A percentile compares a stretch with the other conserved stretches of the same genome.
phyloP scores from a whole-genome alignment of 2,329 filamentous ascomycete species.

The Curvularia lunata region DNA sequence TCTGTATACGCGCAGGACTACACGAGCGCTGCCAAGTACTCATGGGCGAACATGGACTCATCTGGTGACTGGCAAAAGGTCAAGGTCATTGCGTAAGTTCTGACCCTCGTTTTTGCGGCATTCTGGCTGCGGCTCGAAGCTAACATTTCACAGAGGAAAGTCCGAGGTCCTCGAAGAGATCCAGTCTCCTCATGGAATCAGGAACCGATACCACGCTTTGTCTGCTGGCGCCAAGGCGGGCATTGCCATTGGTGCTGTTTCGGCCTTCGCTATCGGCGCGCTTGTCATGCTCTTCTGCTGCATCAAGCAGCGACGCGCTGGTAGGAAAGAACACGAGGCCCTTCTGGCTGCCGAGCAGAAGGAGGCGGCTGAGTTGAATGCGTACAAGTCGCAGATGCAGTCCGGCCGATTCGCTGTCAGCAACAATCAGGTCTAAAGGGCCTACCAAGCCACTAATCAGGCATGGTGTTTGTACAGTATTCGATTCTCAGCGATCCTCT shows the following conservation, averaged over 20 bases:
- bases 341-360: slow-evolving; percentile 45
- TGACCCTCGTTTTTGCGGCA: background rate
- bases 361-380: slow-evolving; percentile 45
- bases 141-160: slow-evolving; percentile 38
- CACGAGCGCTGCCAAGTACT: slow-evolving; percentile 68
- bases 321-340: slow-evolving; percentile 42
- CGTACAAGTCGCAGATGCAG: slow-evolving; percentile 42
- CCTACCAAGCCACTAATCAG: background rate
- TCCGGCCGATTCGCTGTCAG: slow-evolving; percentile 33
- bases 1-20: slow-evolving; percentile 63
- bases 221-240: slow-evolving; percentile 43
- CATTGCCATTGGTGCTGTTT: slow-evolving; percentile 41
- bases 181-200: slow-evolving; percentile 44
- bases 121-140: slow-evolving; percentile 2
- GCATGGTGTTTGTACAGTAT: slow-evolving; percentile 11
- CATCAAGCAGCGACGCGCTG: slow-evolving; percentile 49
- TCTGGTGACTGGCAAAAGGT: slow-evolving; percentile 55
- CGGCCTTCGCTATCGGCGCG: slow-evolving; percentile 35
- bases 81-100: slow-evolving; percentile 52
- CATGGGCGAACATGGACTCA: slow-evolving; percentile 55
- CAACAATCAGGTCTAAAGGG: slow-evolving; percentile 18
- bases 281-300: slow-evolving; percentile 45
- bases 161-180: slow-evolving; percentile 47
- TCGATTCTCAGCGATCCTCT: slow-evolving; percentile 9
- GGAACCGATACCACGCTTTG: slow-evolving; percentile 45